Percentiles rank a stretch among this genome's conserved stretches.
Conservation (phyloP, 2,329 filamentous ascomycete species). For the Verticillium nonalfalfae region DNA sequence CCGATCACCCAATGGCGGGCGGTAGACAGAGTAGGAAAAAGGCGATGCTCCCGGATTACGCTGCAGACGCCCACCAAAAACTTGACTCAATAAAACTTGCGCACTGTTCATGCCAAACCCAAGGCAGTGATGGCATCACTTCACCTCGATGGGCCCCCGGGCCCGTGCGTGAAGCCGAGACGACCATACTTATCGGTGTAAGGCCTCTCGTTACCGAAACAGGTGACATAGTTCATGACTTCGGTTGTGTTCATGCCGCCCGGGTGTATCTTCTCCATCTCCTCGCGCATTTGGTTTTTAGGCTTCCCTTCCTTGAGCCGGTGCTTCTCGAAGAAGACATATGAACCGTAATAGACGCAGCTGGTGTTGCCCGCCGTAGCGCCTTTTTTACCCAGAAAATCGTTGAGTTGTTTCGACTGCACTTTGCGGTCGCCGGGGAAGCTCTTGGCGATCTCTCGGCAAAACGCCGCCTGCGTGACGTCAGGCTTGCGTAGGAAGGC, state of each 20-base stretch:
- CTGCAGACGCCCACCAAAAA: not conserved
- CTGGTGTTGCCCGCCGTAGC: slow-evolving; percentile 39
- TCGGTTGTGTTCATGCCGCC: slow-evolving; percentile 17
- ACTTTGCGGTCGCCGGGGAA: slow-evolving; percentile 29
- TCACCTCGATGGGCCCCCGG: not conserved
- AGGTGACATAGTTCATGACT: not conserved
- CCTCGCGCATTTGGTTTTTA: slow-evolving; percentile 41
- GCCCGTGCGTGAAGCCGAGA: not conserved
- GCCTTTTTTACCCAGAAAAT: slow-evolving; percentile 45
- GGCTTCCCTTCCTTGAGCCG: slow-evolving; percentile 42
- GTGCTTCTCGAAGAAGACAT: slow-evolving; percentile 55
- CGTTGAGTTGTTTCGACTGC: slow-evolving; percentile 34
- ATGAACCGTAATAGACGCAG: slow-evolving; percentile 44
- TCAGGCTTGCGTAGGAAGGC: slow-evolving; percentile 32
- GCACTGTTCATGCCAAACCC: no score
- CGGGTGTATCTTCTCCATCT: slow-evolving; percentile 39
- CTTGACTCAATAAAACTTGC: no score
- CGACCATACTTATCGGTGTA: slow-evolving; percentile 1
- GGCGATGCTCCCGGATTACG: not conserved
- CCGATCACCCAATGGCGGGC: not conserved
- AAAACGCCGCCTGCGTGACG: slow-evolving; percentile 24
- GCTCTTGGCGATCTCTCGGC: slow-evolving; percentile 38
- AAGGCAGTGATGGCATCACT: no score
- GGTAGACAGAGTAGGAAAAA: not conserved
- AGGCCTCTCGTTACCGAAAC: not conserved